Evolutionary conservation across 169 alveolate species (phyloP).

Genomic region (Plasmodium ovale): DNA sequence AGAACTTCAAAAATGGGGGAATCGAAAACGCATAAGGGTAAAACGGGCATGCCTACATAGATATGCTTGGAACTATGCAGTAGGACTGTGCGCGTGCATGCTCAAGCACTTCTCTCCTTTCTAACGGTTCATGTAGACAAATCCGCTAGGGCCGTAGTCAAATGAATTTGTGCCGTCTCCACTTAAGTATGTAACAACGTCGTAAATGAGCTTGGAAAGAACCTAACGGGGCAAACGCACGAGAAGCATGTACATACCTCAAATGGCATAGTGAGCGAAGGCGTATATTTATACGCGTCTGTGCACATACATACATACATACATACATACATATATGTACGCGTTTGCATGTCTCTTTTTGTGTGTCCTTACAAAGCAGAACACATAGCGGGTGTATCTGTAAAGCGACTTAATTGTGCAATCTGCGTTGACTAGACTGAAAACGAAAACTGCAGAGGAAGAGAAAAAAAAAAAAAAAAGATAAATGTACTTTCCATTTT

Average conservation of each 20-base stretch:
- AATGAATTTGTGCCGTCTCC: slow-evolving; percentile 32
- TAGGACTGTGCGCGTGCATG: background rate
- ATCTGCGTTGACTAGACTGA: slow-evolving; percentile 31
- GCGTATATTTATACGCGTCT: background rate
- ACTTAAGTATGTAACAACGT: slow-evolving; percentile 28
- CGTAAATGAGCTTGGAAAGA: slow-evolving; percentile 34
- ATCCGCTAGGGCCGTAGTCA: slow-evolving; percentile 64
- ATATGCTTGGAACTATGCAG: background rate
- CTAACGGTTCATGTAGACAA: slow-evolving; percentile 50
- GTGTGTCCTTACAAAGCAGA: slow-evolving; percentile 30
- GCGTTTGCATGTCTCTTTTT: background rate
- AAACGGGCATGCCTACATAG: too few relatives aligned
- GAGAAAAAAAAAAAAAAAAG: background rate
- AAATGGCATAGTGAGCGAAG: too few relatives aligned
- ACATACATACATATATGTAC: background rate
- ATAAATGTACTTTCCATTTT: background rate
- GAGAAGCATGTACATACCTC: background rate
- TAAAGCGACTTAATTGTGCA: slow-evolving; percentile 22
- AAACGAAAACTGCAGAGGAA: slow-evolving; percentile 21
- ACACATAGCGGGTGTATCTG: slow-evolving; percentile 30
- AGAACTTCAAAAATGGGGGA: slow-evolving; percentile 22
- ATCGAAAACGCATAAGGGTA: too few relatives aligned
- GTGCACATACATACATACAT: background rate
- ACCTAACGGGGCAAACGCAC: background rate
- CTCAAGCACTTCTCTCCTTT: background rate